Base-by-base conservation (phyloP, 2,329 filamentous ascomycete species). In the Sarocladium brachiariae region DNA sequence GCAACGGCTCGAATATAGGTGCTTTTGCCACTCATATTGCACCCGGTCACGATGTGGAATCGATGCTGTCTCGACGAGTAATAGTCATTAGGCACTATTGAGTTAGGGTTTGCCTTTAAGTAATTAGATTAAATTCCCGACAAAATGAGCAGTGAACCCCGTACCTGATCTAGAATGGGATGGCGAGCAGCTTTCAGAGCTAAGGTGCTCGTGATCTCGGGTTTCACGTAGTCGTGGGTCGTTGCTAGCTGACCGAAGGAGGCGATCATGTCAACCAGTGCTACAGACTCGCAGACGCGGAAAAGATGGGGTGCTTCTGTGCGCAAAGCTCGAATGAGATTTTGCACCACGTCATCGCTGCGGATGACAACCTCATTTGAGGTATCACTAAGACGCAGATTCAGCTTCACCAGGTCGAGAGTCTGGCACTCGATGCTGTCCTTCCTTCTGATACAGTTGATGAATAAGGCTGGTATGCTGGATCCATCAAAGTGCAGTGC, bases 21-120 rank as follows among this genome's bases (percentile, higher is more conserved):
- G 56, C 87, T 95, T 65, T 97, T 99, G 1, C 91, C 93, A 58
- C 89, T 95, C 93, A 99, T 99, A 59, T 99, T 99, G 64, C 89
- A 95, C 3, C 93, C 92, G 0, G 92, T 97, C 55, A 99, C 84
- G 54, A 97, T 86, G 57, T 97, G 91, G 60, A 96, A 95, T 1
- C 91, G 82, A 31, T 83, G 83, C 53, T 92, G 83, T 30, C 86
- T 77, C 2, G 89, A 86, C 1, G 51, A 27, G 59, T 91, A 97
- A 24, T 91, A 87, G 60, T 97, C 91, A 56, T 97, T 97, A 0
- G 93, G 87, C 3, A 97, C 74, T 61, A 87, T 95, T 19, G 51
- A 34, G 6, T n/a, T 21, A 4, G n/a, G 4, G 27, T 7, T 4
- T 25, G 23, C 10, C 39, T 43, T 25, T 4, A 25, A n/a, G 21